Percentiles rank a stretch among this genome's conserved stretches.
These are phyloP conservation scores for Sporothrix globosa DNA, from an alignment of 2,329 filamentous ascomycete species.

Conservation along the genomic window DNA sequence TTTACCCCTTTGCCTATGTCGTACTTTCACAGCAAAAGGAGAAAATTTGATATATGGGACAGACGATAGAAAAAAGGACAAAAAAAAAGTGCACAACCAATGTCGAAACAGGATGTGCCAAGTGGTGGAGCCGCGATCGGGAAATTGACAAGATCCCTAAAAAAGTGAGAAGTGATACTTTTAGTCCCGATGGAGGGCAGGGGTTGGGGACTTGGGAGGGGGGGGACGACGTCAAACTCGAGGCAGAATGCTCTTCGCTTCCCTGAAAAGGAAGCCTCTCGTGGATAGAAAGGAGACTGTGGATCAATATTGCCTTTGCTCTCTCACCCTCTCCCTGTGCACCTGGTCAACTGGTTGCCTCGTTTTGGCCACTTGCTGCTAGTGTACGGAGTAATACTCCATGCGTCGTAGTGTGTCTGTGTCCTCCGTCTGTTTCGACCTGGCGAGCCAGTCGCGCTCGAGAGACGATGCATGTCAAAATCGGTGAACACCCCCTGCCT, in stretches of 20 bases:
- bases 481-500: background rate
- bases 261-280: background rate
- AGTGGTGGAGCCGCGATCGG: conserved; percentile 15
- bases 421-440: background rate
- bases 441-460: background rate
- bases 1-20: too few species aligned
- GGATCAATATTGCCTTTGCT: too few species aligned
- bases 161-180: conserved; percentile 20
- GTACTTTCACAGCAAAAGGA: too few species aligned
- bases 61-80: background rate
- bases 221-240: too few species aligned
- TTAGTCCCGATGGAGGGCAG: background rate
- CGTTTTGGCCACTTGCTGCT: too few species aligned
- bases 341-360: too few species aligned
- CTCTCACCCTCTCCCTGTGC: too few species aligned
- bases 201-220: background rate
- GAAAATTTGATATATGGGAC: background rate
- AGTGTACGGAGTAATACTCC: too few species aligned
- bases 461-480: background rate
- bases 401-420: too few species aligned
- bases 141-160: conserved; percentile 4
- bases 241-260: too few species aligned
- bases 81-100: background rate
- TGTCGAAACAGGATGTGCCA: background rate
- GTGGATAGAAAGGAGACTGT: background rate